Conservation (phyloP, 1,284 basidiomycete species). For the Entoloma clypeatum region DNA sequence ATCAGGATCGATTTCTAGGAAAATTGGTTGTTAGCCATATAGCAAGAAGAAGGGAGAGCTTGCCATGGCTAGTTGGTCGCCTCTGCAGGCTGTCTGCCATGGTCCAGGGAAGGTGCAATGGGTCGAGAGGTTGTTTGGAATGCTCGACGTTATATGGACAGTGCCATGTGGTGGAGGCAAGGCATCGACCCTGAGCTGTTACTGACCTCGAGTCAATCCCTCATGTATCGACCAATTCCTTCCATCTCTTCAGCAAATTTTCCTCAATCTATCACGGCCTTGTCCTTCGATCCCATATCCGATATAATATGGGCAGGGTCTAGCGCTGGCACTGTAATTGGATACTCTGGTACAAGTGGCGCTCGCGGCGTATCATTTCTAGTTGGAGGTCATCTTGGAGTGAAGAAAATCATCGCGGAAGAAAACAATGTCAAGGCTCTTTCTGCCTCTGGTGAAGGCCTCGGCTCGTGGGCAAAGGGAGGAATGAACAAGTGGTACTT, state of each 20-base stretch:
- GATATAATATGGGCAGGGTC: conserved; percentile 89
- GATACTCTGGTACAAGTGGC: conserved; percentile 68
- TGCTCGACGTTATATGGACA: conserved; percentile 6
- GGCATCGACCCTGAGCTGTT: no score
- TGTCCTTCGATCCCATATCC: conserved; percentile 87
- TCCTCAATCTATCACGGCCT: conserved; percentile 59
- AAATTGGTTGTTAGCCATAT: conserved; percentile 1
- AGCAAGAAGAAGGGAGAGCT: conserved; percentile 10
- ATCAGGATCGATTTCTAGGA: conserved; percentile 46
- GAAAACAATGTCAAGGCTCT: conserved; percentile 73
- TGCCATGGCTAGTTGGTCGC: conserved; percentile 42
- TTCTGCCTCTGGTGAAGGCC: conserved; percentile 52
- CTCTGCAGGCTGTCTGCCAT: conserved; percentile 23
- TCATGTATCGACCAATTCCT: conserved; percentile 32
- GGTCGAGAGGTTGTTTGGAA: background rate
- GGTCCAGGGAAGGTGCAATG: background rate
- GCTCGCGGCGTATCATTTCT: conserved; percentile 77
- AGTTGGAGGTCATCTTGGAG: conserved; percentile 57
- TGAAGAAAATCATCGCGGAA: conserved; percentile 70
- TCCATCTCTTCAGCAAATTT: conserved; percentile 33
- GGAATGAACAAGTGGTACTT: conserved; percentile 80
- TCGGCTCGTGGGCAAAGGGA: conserved; percentile 77
- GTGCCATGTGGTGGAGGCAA: background rate
- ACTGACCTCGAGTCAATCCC: no score
- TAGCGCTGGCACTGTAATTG: conserved; percentile 68